Base-by-base conservation (phyloP, 169 alveolate genomes). In the Sarcocystis neurona region DNA sequence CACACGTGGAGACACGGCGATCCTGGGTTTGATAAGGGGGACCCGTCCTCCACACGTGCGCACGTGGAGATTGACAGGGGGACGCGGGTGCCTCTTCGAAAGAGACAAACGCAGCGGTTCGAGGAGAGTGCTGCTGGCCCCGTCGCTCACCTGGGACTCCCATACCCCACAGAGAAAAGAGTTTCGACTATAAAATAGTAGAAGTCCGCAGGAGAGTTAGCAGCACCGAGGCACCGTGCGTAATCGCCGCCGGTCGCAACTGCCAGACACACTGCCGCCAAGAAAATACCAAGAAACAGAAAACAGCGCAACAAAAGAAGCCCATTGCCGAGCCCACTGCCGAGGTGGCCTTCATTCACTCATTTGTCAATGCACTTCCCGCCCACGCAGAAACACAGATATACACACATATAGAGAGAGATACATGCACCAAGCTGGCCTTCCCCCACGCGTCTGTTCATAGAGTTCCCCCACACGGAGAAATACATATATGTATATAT, bases 121-220 rank as follows among this genome's bases (percentile, higher is more conserved):
- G 30, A 2, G 70, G 70, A 10, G 23, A 5, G n/a, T 10, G 18
- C 18, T 12, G 70, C 18, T 23, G 60, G 46, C 15, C 47, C 50
- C 2, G 12, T 20, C 18, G 0, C 82, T 72, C 79, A 89, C 84
- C 95, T 84, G 72, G 95, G 95, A 37, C 94, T 87, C 34, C 95
- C 95, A 43, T 91, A 93, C 46, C 95, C 95, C 39, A 93, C 85
- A 37, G 93, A 89, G 88, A 93, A 93, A 94, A 93, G 88, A 32
- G 95, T 93, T 46, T 93, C 95, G 77, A 93, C 85, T 53, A 92
- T 92, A 72, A 90, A 93, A 63, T 84, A 93, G 89, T 89, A 93
- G 84, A 89, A 93, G 58, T 93, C 93, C 79, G 85, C 48, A 5
- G n/a, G 41, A 10, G 92, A 91, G 72, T 78, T 68, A 41, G 78